Base-by-base conservation (phyloP, 148 eudicot species). In the Oxyria digyna region DNA sequence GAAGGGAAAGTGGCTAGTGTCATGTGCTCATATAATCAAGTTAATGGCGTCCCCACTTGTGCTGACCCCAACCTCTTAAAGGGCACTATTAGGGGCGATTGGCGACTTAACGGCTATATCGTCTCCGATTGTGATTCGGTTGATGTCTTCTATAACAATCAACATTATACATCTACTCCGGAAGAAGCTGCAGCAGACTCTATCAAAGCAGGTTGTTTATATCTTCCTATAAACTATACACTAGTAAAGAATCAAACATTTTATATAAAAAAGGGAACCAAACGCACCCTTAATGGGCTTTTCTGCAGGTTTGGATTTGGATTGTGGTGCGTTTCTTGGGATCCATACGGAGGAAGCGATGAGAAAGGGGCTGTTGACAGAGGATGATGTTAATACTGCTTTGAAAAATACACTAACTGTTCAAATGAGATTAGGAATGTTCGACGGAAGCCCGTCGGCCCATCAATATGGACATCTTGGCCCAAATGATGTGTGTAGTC, bases 71-170 rank as follows among this genome's bases (percentile, higher is more conserved):
- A 69, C 13, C 89, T 92, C 55, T 94, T 92, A 42, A 78, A 80
- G 3, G 33, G 69, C 79, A 92, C 96, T 10, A 74, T 92, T 4
- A 78, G 98, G 12, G 82, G 81, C 23, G 78, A 75, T 18, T 92
- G 98, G 98, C 75, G 70, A n/a, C 94, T 92, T 69, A 84, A 87
- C 21, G 97, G 96, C 17, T 91, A 93, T 72, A 89, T 93, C 18
- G 98, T 93, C 12, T 93, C 97, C 0, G 98, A 93, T 71, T 93
- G 98, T 35, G 98, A 93, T 43, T 93, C 98, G 1, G 97, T 93
- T 41, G 87, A 74, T 1, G 98, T 93, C 24, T 85, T 85, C 62
- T 93, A 83, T 23, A 72, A 78, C 27, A 80, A 74, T 14, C 96
- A 90, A 71, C 97, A 90, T 78, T 93, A 86, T 43, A 87, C 97